phyloP scores from a whole-genome alignment of 371 early-diverging fungal genomes.

The Batrachochytrium dendrobatidis region DNA sequence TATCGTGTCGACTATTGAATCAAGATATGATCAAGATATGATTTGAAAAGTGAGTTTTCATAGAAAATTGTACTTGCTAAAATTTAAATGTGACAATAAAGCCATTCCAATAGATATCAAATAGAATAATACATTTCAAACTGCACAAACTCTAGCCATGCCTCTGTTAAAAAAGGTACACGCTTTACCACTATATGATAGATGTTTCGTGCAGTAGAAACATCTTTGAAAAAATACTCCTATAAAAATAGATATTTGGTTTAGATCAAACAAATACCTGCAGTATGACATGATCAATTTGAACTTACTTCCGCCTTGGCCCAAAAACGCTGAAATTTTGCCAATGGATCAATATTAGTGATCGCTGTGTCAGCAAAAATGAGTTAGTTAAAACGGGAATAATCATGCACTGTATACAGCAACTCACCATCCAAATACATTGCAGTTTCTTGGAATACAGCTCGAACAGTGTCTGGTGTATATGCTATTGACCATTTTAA shows the following conservation, averaged over 20 bases:
- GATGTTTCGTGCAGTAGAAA: conserved; percentile 12
- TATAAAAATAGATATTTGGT: too few relatives aligned
- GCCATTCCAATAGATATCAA: too few relatives aligned
- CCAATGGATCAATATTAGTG: conserved; percentile 38
- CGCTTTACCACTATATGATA: conserved; percentile 8
- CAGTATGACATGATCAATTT: background rate
- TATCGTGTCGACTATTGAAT: conserved; percentile 9
- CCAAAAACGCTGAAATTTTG: conserved; percentile 46
- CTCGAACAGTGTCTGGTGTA: conserved; percentile 23
- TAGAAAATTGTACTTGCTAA: too few relatives aligned
- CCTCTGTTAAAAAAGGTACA: conserved; percentile 5
- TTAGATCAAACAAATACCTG: too few relatives aligned
- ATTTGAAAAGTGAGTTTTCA: background rate
- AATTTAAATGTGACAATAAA: too few relatives aligned
- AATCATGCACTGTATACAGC: background rate
- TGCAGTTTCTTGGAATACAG: conserved; percentile 10
- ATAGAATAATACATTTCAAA: conserved; percentile 24
- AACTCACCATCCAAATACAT: conserved; percentile 16
- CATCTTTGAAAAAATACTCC: conserved; percentile 34
- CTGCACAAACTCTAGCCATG: conserved; percentile 19
- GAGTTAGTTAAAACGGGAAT: conserved; percentile 4
- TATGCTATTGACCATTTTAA: background rate
- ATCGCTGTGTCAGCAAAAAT: conserved; percentile 5
- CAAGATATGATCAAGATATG: background rate
- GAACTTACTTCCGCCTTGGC: conserved; percentile 38